Percentiles rank a stretch among this genome's conserved stretches.
These are phyloP conservation scores for Leptodermis oblonga DNA, from an alignment of 257 asterid genomes.

Conservation along the genomic window DNA sequence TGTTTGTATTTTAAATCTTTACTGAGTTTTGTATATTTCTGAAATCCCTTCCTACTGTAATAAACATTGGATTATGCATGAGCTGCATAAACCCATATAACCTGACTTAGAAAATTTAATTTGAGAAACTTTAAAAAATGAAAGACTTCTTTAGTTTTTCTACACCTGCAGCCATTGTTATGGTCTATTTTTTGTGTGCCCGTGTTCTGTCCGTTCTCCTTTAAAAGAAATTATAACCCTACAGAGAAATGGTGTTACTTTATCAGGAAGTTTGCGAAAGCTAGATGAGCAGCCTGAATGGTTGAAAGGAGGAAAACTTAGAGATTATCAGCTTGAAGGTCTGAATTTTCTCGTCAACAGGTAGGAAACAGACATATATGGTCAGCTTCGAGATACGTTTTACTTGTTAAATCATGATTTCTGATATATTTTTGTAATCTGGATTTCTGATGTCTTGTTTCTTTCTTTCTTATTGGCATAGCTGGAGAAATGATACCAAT, in stretches of 20 bases:
- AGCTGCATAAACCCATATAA: background rate
- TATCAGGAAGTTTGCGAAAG: slow-evolving; percentile 89
- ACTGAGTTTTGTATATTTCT: background rate
- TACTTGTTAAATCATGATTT: background rate
- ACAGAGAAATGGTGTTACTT: slow-evolving; percentile 13
- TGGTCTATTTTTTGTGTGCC: background rate
- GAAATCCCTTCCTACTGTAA: background rate
- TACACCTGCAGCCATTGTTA: background rate
- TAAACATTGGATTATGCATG: background rate
- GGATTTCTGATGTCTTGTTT: slow-evolving; percentile 26
- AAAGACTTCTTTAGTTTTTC: too few species aligned
- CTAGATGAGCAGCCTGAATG: slow-evolving; percentile 99
- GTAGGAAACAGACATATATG: slow-evolving; percentile 37
- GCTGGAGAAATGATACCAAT: slow-evolving; percentile 99
- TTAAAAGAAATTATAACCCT: slow-evolving; percentile 1
- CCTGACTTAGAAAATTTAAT: background rate
- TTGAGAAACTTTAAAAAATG: background rate
- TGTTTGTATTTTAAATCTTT: background rate
- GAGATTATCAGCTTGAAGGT: slow-evolving; percentile 99
- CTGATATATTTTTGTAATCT: slow-evolving; percentile 16
- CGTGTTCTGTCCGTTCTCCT: too few species aligned
- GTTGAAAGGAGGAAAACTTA: slow-evolving; percentile 96
- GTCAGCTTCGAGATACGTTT: background rate
- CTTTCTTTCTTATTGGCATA: slow-evolving; percentile 49
- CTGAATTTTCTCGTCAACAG: slow-evolving; percentile 95